These are phyloP conservation scores for Penicillium sp. DNA, from an alignment of 2,329 filamentous ascomycete species.

Conservation along the genomic window DNA sequence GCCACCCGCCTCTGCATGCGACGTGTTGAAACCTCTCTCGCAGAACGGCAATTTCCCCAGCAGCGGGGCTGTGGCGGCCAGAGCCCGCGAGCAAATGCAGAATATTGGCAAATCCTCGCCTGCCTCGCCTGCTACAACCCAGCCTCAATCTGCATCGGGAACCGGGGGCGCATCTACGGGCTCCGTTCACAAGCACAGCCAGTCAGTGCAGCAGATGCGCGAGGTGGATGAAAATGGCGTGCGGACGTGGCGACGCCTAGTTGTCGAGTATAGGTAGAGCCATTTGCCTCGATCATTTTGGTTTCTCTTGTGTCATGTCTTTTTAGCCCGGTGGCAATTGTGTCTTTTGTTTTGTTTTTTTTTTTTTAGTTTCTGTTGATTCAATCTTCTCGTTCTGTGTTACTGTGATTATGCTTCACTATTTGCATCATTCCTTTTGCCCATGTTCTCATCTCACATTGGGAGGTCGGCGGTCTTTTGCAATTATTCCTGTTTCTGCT, in stretches of 20 bases:
- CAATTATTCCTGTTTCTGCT: background rate
- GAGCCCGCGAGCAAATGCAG: slow-evolving; percentile 19
- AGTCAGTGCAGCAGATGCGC: slow-evolving; percentile 37
- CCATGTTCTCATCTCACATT: background rate
- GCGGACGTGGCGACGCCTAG: slow-evolving; percentile 39
- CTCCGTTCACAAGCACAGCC: slow-evolving; percentile 32
- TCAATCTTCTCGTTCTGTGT: slow-evolving; percentile 1
- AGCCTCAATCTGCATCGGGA: slow-evolving; percentile 12
- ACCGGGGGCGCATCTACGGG: background rate
- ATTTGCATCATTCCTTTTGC: slow-evolving; percentile 1
- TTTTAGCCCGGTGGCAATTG: background rate
- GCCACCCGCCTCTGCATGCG: slow-evolving; percentile 18
- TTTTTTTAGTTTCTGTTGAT: slow-evolving; percentile 6
- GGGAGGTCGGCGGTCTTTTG: background rate
- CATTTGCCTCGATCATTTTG: background rate
- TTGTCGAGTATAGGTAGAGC: slow-evolving; percentile 41
- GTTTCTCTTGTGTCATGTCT: background rate
- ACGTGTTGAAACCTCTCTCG: slow-evolving; percentile 26
- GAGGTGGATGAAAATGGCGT: slow-evolving; percentile 35
- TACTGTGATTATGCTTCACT: slow-evolving; percentile 5
- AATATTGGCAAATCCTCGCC: background rate
- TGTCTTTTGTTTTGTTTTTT: slow-evolving; percentile 3
- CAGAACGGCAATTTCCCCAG: slow-evolving; percentile 19
- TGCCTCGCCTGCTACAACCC: background rate
- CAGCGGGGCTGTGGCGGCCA: slow-evolving; percentile 26